These are phyloP conservation scores for Ajuga chamaepitys DNA, from an alignment of 257 asterid species.

Conservation along the genomic window DNA sequence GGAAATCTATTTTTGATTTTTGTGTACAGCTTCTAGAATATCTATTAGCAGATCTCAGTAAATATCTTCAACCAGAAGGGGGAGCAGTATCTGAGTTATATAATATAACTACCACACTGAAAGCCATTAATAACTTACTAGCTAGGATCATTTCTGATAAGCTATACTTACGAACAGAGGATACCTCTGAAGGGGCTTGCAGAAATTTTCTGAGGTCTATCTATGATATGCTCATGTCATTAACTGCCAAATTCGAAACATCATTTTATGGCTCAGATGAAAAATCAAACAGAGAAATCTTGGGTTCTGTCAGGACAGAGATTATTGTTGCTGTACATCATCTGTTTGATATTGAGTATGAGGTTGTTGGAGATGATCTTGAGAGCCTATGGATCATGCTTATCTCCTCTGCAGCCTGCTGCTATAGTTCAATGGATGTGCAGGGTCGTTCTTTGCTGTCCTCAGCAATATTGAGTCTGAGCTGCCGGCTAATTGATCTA, in stretches of 20 bases:
- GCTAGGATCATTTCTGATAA: constrained; percentile 42
- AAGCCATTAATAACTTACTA: constrained; percentile 58
- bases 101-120: constrained; percentile 42
- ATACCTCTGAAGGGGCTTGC: constrained; percentile 72
- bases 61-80: constrained; percentile 32
- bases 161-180: constrained; percentile 62
- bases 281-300: constrained; percentile 27
- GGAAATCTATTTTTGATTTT: constrained; percentile 52
- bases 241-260: constrained; percentile 40
- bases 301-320: constrained; percentile 55
- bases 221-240: constrained; percentile 43
- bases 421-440: constrained; percentile 35
- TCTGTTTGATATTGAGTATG: constrained; percentile 69
- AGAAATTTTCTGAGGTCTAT: constrained; percentile 50
- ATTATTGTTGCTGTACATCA: constrained; percentile 43
- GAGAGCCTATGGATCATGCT: constrained; percentile 65
- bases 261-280: constrained; percentile 31
- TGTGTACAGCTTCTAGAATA: constrained; percentile 68
- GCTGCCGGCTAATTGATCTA: constrained; percentile 67
- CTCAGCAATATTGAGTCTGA: constrained; percentile 45
- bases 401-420: constrained; percentile 46
- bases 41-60: constrained; percentile 42
- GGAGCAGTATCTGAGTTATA: constrained; percentile 21
- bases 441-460: constrained; percentile 37
- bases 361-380: constrained; percentile 72